phyloP scores from a whole-genome alignment of 2,329 filamentous ascomycete species.

The Colletotrichum sp. region DNA sequence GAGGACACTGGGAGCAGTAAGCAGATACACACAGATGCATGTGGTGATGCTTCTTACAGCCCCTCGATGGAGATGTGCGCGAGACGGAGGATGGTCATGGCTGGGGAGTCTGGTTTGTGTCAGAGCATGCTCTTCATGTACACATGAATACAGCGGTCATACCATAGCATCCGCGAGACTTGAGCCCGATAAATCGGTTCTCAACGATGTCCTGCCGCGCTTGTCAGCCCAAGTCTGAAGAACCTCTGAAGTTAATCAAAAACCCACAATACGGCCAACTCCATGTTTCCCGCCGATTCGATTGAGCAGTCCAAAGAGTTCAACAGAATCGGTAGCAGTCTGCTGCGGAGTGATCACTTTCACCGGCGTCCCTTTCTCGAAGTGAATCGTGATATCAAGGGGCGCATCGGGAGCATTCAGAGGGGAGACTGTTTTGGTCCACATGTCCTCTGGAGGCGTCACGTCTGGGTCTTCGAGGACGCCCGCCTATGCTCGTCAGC shows the following conservation, averaged over 20 bases:
- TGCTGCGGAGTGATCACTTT: slow-evolving; percentile 63
- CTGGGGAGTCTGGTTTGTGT: slow-evolving; percentile 21
- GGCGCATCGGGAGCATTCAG: slow-evolving; percentile 67
- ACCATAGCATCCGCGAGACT: slow-evolving; percentile 57
- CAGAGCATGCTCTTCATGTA: not conserved
- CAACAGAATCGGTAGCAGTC: slow-evolving; percentile 65
- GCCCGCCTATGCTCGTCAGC: slow-evolving; percentile 37
- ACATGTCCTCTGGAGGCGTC: slow-evolving; percentile 72
- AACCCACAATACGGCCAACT: slow-evolving; percentile 70
- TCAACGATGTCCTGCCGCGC: slow-evolving; percentile 46
- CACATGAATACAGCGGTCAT: not conserved
- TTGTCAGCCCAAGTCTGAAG: accelerated
- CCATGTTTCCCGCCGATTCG: slow-evolving; percentile 68
- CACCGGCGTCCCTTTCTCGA: slow-evolving; percentile 70
- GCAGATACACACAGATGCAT: accelerated
- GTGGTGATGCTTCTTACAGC: slow-evolving; percentile 31
- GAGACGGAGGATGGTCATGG: slow-evolving; percentile 28
- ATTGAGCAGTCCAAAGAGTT: slow-evolving; percentile 70
- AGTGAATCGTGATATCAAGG: slow-evolving; percentile 69
- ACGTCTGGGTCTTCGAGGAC: slow-evolving; percentile 65
- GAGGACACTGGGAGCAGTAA: slow-evolving; percentile 39
- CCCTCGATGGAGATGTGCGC: slow-evolving; percentile 56
- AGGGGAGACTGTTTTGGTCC: slow-evolving; percentile 64
- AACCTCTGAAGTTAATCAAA: accelerated
- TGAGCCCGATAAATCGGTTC: slow-evolving; percentile 38